Conservation (phyloP, 805 yeast genomes). For the Lachancea quebecensis region DNA sequence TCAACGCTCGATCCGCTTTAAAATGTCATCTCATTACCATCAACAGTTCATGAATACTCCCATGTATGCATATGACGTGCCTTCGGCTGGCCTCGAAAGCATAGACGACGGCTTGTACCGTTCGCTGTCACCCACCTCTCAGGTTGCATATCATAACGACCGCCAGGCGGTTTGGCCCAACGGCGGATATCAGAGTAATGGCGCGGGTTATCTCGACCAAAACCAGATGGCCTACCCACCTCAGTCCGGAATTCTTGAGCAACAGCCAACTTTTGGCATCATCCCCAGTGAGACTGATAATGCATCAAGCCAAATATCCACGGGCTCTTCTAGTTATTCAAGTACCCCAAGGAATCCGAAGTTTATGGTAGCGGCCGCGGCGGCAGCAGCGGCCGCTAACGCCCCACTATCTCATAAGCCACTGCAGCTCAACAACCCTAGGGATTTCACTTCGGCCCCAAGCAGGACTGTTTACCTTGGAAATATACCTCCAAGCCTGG, state of each 20-base stretch:
- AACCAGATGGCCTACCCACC: not conserved
- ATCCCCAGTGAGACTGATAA: constrained; percentile 8
- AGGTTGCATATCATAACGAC: constrained; percentile 5
- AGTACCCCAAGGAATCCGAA: constrained; percentile 2
- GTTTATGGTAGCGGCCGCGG: constrained; percentile 1
- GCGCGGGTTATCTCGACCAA: not conserved
- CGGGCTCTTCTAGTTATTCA: constrained; percentile 13
- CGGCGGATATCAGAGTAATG: constrained; percentile 1
- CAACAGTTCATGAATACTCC: constrained; percentile 5
- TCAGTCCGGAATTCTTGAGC: constrained; percentile 1
- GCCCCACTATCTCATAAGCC: constrained; percentile 12
- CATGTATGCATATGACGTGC: constrained; percentile 2
- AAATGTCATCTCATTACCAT: constrained; percentile 5
- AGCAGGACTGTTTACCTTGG: constrained; percentile 89
- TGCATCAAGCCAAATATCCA: constrained; percentile 13
- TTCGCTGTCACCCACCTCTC: constrained; percentile 3
- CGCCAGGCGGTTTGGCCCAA: constrained; percentile 5
- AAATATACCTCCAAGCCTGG: constrained; percentile 73
- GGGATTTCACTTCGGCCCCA: constrained; percentile 43
- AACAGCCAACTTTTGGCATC: constrained; percentile 8
- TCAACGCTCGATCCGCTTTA: not conserved
- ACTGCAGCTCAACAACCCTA: constrained; percentile 18
- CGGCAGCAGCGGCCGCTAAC: constrained; percentile 20
- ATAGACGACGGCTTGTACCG: constrained; percentile 3
- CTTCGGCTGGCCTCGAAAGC: not conserved